Percentiles rank a stretch among this genome's conserved stretches.
These are phyloP conservation scores for Pythium aristosporum DNA, from an alignment of 352 stramenopile species.

Conservation along the genomic window DNA sequence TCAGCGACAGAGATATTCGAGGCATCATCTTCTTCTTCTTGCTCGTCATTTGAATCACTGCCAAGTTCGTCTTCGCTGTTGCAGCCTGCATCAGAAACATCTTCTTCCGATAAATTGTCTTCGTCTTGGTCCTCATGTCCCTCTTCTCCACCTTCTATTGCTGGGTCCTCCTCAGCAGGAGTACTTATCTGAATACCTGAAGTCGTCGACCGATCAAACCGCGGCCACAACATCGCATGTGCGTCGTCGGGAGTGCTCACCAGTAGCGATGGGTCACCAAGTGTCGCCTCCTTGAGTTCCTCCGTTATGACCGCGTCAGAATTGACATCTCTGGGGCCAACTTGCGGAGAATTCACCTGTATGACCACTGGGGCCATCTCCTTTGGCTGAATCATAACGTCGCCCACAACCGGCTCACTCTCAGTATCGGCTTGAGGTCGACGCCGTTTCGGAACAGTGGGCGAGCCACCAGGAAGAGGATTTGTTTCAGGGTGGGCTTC, in stretches of 20 bases:
- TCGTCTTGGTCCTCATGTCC: background rate
- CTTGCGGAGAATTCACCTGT: background rate
- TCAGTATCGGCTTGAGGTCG: background rate
- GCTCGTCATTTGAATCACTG: background rate
- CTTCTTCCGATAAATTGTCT: background rate
- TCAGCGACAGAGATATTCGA: background rate
- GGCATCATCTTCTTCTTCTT: background rate
- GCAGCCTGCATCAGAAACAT: background rate
- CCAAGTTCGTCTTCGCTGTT: background rate
- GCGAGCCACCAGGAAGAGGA: background rate
- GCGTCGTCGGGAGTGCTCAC: background rate
- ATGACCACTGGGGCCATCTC: background rate
- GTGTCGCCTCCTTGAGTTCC: background rate
- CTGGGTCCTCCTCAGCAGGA: background rate
- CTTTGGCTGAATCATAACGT: background rate
- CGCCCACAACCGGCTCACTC: background rate
- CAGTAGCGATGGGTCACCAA: background rate
- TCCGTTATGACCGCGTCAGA: background rate
- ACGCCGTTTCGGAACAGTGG: constrained; percentile 1
- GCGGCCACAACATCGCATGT: background rate
- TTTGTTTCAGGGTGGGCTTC: background rate
- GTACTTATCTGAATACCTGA: background rate
- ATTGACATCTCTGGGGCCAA: background rate
- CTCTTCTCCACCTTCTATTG: background rate
- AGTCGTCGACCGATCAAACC: background rate